Percentiles rank a stretch among this genome's conserved stretches.
phyloP scores from a whole-genome alignment of 2,329 filamentous ascomycete species.

The Macroventuria anomochaeta region DNA sequence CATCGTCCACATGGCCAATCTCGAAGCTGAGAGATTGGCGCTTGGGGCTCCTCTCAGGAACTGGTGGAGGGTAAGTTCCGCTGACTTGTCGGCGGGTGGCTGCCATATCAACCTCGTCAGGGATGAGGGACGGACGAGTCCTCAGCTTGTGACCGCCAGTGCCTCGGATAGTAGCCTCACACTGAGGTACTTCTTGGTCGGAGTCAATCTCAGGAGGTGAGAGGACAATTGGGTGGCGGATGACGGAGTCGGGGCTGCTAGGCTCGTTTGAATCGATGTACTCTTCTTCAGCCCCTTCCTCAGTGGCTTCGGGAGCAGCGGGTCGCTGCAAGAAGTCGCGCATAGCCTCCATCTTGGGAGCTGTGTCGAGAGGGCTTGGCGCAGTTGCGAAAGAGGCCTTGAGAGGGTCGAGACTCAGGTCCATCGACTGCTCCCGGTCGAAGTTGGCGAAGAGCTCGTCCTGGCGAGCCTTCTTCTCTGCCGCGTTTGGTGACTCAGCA shows the following conservation, averaged over 20 bases:
- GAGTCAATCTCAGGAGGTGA: slow-evolving; percentile 53
- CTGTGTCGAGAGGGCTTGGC: slow-evolving; percentile 39
- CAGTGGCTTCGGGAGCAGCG: slow-evolving; percentile 57
- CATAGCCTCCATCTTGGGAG: slow-evolving; percentile 48
- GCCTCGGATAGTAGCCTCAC: slow-evolving; percentile 86
- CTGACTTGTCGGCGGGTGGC: slow-evolving; percentile 86
- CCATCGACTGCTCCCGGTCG: slow-evolving; percentile 57
- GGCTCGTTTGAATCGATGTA: slow-evolving; percentile 65
- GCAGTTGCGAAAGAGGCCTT: slow-evolving; percentile 52
- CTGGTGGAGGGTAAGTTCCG: slow-evolving; percentile 64
- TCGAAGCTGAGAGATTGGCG: slow-evolving; percentile 47
- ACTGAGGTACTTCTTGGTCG: slow-evolving; percentile 76
- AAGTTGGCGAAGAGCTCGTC: slow-evolving; percentile 58
- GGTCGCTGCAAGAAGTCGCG: slow-evolving; percentile 52
- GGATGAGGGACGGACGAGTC: slow-evolving; percentile 85
- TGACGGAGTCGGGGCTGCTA: slow-evolving; percentile 86
- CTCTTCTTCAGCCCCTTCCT: slow-evolving; percentile 58
- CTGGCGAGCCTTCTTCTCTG: slow-evolving; percentile 39
- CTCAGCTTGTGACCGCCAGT: slow-evolving; percentile 80
- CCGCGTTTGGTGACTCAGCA: slow-evolving; percentile 35
- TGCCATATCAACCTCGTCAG: slow-evolving; percentile 84
- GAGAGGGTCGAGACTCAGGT: slow-evolving; percentile 62
- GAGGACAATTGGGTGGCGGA: slow-evolving; percentile 70
- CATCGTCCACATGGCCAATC: slow-evolving; percentile 43
- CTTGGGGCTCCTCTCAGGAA: slow-evolving; percentile 48